Percentiles rank a stretch among this genome's conserved stretches.
These are phyloP conservation scores for Yamadazyma tumulicola DNA, from an alignment of 805 yeast species.

Conservation along the genomic window DNA sequence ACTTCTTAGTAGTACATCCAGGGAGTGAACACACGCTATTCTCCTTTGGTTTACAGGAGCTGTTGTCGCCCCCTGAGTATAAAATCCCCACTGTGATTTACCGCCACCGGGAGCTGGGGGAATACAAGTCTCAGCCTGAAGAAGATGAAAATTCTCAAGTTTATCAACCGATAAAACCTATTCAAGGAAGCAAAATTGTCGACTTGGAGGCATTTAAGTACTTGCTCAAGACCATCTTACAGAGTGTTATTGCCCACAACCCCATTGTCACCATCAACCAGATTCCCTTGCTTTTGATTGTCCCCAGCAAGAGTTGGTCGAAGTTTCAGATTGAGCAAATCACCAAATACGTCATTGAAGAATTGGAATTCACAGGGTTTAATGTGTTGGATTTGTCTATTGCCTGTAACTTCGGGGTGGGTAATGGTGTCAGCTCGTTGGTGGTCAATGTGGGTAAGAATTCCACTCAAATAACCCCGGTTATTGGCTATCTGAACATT, in stretches of 20 bases:
- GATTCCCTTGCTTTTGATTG: constrained; percentile 67
- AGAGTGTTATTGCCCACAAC: constrained; percentile 33
- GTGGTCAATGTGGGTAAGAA: constrained; percentile 80
- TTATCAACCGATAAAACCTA: constrained; percentile 54
- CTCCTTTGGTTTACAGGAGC: constrained; percentile 75
- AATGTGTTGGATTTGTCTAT: constrained; percentile 65
- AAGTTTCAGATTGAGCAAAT: constrained; percentile 62
- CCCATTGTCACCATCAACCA: constrained; percentile 53
- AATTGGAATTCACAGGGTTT: constrained; percentile 67
- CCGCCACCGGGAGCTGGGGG: constrained; percentile 34
- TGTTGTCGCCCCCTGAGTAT: constrained; percentile 70
- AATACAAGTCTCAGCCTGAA: constrained; percentile 37
- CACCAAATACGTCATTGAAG: constrained; percentile 73
- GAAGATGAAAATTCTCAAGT: constrained; percentile 24
- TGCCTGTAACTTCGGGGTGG: constrained; percentile 72
- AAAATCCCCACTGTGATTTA: constrained; percentile 78
- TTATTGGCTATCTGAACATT: constrained; percentile 67
- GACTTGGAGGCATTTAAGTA: constrained; percentile 70
- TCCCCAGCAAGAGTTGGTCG: constrained; percentile 65
- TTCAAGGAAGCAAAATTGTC: constrained; percentile 59
- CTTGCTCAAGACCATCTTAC: constrained; percentile 45
- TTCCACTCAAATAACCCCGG: constrained; percentile 73
- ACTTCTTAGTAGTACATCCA: constrained; percentile 61
- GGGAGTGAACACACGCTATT: constrained; percentile 75
- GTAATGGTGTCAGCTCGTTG: constrained; percentile 58